These are phyloP conservation scores for Rehmannia glutinosa DNA, from an alignment of 257 asterid species.

Conservation along the genomic window DNA sequence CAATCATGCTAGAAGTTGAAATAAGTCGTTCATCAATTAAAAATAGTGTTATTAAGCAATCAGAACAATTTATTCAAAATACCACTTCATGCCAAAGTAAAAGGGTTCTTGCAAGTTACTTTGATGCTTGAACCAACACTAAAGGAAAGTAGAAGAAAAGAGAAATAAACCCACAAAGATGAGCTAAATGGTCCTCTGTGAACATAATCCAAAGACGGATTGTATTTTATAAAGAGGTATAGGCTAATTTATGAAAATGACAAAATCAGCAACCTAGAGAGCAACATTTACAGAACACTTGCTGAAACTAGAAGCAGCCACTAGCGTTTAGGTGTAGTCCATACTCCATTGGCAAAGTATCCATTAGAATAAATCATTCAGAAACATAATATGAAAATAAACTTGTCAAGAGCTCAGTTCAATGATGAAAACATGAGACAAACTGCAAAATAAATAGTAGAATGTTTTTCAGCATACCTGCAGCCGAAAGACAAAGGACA, in stretches of 20 bases:
- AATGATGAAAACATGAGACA: background rate
- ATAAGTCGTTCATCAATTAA: no score
- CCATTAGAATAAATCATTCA: background rate
- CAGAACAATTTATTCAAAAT: no score
- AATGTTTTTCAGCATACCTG: slow-evolving; percentile 54
- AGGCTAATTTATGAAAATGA: background rate
- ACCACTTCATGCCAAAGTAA: no score
- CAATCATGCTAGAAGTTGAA: no score
- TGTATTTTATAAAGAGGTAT: background rate
- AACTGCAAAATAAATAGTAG: slow-evolving; percentile 14
- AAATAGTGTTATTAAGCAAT: no score
- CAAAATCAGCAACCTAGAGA: background rate
- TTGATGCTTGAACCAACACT: slow-evolving; percentile 5
- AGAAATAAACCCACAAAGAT: background rate
- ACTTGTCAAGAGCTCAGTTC: background rate
- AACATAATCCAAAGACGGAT: background rate
- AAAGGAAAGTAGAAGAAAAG: background rate
- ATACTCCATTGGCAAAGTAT: background rate
- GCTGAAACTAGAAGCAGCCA: slow-evolving; percentile 1
- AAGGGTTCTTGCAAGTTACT: no score
- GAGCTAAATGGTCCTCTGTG: background rate
- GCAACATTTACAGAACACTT: background rate
- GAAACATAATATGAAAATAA: background rate
- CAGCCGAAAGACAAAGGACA: slow-evolving; percentile 93
- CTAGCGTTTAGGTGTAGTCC: background rate